Conservation (phyloP, 768 basidiomycete species). For the Pleurotus pulmonarius region DNA sequence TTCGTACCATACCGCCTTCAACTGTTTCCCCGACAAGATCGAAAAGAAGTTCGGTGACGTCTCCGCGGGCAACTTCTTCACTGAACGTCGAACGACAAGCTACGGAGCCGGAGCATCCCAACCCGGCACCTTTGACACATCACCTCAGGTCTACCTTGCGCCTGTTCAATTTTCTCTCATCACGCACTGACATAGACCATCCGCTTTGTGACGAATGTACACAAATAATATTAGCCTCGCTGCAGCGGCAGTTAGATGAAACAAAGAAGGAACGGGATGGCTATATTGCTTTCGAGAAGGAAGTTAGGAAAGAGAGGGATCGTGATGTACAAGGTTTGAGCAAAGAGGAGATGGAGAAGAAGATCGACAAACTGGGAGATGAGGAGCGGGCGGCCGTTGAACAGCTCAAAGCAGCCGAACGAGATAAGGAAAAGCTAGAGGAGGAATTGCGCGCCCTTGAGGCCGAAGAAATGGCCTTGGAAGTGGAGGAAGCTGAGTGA, state of each 20-base stretch:
- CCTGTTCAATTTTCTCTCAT: conserved; percentile 73
- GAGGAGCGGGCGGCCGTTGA: conserved; percentile 70
- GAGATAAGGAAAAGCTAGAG: conserved; percentile 72
- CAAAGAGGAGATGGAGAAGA: conserved; percentile 65
- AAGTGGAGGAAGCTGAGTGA: conserved; percentile 80
- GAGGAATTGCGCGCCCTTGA: conserved; percentile 70
- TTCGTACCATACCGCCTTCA: conserved; percentile 64
- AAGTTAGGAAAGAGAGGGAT: conserved; percentile 79
- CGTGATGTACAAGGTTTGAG: conserved; percentile 58
- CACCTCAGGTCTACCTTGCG: conserved; percentile 72
- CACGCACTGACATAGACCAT: conserved; percentile 81
- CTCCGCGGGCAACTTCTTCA: conserved; percentile 19
- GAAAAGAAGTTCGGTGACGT: conserved; percentile 41
- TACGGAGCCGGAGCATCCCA: conserved; percentile 46
- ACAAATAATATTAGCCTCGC: conserved; percentile 67
- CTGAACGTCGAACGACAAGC: conserved; percentile 14
- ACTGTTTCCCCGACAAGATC: conserved; percentile 35
- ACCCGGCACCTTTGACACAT: conserved; percentile 73
- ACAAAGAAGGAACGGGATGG: conserved; percentile 89
- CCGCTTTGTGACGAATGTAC: conserved; percentile 96
- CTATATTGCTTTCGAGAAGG: conserved; percentile 90
- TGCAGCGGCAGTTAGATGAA: conserved; percentile 84
- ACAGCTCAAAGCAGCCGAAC: conserved; percentile 72
- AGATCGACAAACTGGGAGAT: conserved; percentile 65
- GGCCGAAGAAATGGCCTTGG: conserved; percentile 72